Percentiles rank a stretch among this genome's conserved stretches.
Conservation (phyloP, 306 rosid species). For the Benincasa hispida region DNA sequence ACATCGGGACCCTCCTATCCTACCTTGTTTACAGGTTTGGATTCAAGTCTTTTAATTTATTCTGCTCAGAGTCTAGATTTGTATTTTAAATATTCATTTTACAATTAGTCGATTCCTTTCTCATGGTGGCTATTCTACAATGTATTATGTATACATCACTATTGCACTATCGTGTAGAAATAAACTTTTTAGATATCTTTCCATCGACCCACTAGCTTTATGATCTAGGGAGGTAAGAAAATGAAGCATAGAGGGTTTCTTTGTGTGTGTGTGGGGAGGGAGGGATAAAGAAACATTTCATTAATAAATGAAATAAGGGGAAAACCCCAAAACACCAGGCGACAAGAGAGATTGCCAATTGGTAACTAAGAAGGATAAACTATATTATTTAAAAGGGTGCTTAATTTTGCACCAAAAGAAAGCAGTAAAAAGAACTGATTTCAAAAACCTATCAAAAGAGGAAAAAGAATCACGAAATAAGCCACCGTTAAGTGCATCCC, state of each 20-base stretch:
- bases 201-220: neutral
- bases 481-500: neutral
- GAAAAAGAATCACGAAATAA: no score
- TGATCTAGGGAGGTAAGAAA: neutral
- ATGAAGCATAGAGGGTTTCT: neutral
- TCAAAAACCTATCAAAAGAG: no score
- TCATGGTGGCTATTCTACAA: neutral
- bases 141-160: no score
- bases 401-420: no score
- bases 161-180: neutral
- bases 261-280: no score
- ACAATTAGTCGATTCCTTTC: neutral
- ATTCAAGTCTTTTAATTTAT: neutral
- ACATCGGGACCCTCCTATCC: constrained; percentile 72
- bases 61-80: neutral
- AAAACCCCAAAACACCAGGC: no score
- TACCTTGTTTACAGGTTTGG: constrained; percentile 94
- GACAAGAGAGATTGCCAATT: no score
- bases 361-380: no score
- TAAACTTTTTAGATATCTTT: neutral
- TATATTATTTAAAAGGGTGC: no score
- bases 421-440: no score
- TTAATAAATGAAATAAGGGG: no score
- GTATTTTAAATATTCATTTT: neutral
- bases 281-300: no score